Base-by-base conservation (phyloP, 2,329 filamentous ascomycete genomes). In the Sporothrix pallida region DNA sequence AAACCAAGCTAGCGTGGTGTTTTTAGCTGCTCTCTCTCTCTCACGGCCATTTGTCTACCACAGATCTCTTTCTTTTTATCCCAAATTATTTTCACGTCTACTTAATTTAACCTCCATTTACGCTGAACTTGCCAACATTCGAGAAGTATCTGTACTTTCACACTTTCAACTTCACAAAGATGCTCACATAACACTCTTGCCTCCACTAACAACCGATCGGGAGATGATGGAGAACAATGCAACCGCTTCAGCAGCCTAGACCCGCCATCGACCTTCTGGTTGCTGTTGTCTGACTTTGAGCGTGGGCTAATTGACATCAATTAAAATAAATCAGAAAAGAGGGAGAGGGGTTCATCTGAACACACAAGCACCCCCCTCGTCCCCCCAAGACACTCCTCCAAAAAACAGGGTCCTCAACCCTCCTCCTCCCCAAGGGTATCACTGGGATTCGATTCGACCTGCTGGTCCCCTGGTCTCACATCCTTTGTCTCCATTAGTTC, bases 211-310 rank as follows among this genome's bases (percentile, higher is more conserved):
- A 42, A 62, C 5, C 58, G 13, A 62, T 13, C 15, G n/a, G 20
- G 20, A 67, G 62, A 67, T 44, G 26, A 48, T 26, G 44, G 62
- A 62, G 31, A 62, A 60, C 26, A 37, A 60, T 60, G 56, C 23
- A 60, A 37, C 56, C 56, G 12, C 10, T 58, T 23, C 58, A 62
- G 58, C 31, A 42, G 31, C 15, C 31, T 42, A 42, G 58, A 62
- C 58, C 58, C 31, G 31, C 58, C 31, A 1, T 20, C 15, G 15
- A 37, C 58, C 58, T 31, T 17, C 31, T 62, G 58, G 23, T 26
- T 1, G 23, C 23, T 26, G 23, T 26, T 26, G 23, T 26, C 23
- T 26, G 23, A 26, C 23, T 26, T 26, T 26, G 58, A 62, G 12
- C 58, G 15, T 37, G 31, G 31, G 31, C 31, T 37, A 37, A 37